Evolutionary conservation across 2,329 filamentous ascomycete species (phyloP).

Genomic region (Sarocladium kiliense): DNA sequence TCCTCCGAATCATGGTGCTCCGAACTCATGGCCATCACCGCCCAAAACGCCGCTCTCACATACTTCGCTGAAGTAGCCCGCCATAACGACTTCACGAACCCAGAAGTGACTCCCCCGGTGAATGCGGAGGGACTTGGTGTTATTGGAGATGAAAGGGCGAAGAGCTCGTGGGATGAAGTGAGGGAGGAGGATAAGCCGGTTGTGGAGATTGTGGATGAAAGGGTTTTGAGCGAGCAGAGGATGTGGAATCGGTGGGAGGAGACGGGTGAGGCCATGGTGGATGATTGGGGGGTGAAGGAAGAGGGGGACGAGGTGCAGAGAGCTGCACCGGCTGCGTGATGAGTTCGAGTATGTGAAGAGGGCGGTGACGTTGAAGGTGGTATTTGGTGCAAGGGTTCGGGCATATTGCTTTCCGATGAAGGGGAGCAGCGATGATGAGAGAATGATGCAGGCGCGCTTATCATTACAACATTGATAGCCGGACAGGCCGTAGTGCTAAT

Average conservation of each 20-base stretch:
- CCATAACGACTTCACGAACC: slow-evolving; percentile 31
- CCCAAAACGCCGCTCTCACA: slow-evolving; percentile 47
- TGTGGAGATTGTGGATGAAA: slow-evolving; percentile 16
- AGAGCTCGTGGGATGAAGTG: slow-evolving; percentile 23
- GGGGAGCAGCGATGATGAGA: neutral
- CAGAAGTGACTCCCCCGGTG: slow-evolving; percentile 25
- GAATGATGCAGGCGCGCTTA: neutral
- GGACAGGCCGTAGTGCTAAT: neutral
- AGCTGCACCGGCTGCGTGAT: neutral
- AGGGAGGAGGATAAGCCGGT: slow-evolving; percentile 24
- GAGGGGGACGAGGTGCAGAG: slow-evolving; percentile 2
- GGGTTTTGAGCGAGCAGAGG: slow-evolving; percentile 18
- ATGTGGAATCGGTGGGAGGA: slow-evolving; percentile 23
- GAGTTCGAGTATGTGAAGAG: no score
- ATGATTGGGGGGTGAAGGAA: slow-evolving; percentile 19
- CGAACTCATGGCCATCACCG: slow-evolving; percentile 58
- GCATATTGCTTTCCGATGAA: neutral
- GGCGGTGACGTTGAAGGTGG: no score
- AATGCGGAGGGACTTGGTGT: slow-evolving; percentile 16
- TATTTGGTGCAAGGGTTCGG: no score
- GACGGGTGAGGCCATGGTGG: slow-evolving; percentile 19
- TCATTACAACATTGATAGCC: neutral
- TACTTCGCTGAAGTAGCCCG: slow-evolving; percentile 57
- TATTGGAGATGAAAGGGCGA: neutral
- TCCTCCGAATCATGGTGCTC: slow-evolving; percentile 53